Evolutionary conservation across 192 early-diverging fungal species (phyloP), one percentile per base, ranked within the genome.

Genomic region (Phlyctochytrium bullatum): DNA sequence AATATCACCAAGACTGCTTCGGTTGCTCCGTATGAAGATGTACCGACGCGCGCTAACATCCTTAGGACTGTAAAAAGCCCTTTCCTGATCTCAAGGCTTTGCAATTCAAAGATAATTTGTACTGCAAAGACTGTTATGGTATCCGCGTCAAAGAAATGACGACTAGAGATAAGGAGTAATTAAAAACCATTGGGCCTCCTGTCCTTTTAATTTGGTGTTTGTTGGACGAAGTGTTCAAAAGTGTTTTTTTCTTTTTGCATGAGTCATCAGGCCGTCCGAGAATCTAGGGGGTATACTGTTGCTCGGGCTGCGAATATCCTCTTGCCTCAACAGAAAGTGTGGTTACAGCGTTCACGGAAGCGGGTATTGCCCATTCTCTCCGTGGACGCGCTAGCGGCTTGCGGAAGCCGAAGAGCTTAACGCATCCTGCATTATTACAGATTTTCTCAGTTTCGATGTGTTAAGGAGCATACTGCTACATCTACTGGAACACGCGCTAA

Each of bases 71-170:
- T 52, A 61, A 51, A 47, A 69, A 69, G 60, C 23, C 60, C 17
- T 69, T 69, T 53, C 16, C 34, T 6, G 60, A 69, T 62, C 32
- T 69, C 53, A 69, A 69, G 29, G 67, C 67, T 10, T 62, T 62
- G 59, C 67, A 69, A 33, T 36, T 62, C 32, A 59, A 69, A 50
- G 67, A 59, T 20, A 69, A 69, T 52, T 50, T 69, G 67, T 69
- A 36, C 32, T 67, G 66, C 58, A 58, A 60, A 30, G 57, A 67
- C 57, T 67, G 66, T 27, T 57, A 67, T 60, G 20, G 50, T 30
- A 67, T 67, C 36, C 66, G 66, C 2, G 1, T 34, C 6, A 67
- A 60, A 33, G 28, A 32, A 10, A 34, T 6, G 36, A 28, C 63
- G 2, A 17, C 36, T 0, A 17, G n/a, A 31, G 12, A 10, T 14